Evolutionary conservation across 805 yeast genomes (phyloP), one percentile per base, ranked within the genome.

Genomic region (Hyphopichia homilentoma): DNA sequence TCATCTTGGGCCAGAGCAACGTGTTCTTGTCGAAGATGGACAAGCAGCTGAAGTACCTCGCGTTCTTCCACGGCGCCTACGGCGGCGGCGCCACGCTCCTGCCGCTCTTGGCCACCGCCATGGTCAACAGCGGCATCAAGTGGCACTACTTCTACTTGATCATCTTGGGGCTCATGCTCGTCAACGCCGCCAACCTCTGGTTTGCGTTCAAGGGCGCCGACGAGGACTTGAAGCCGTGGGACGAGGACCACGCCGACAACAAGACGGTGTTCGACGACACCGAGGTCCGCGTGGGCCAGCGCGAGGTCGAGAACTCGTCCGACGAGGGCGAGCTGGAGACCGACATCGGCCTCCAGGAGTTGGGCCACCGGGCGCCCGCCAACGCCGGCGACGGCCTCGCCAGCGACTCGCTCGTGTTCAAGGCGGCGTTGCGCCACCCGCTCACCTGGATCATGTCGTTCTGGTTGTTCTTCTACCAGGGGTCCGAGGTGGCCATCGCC

Each of bases 401-500:
- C 2, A 14, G 11, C 5, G 15, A 23, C 18, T 29, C 9, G 22
- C 17, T 7, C 7, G 29, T 13, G 21, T 7, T 12, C 30, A 19
- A 21, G 14, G 48, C 53, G 7, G 72, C 77, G 1, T 36, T 74
- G 22, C 60, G 50, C 44, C 43, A 61, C 54, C 38, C 57, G 37
- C 34, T 54, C 46, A 63, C 78, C 1, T 60, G 82, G 66, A 40
- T 71, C 2, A 57, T 77, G 38, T 68, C 87, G 2, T 40, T 65
- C 2, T 77, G 71, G 42, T 62, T 81, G 16, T 73, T 82, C 41
- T 64, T 75, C 31, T 81, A 83, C 46, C 73, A 80, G 42, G 90
- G 89, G 4, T 73, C 77, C 3, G 89, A 82, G 51, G 80, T 81
- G 15, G 57, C 81, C 1, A 58, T 81, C 39, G 87, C 82, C 2